phyloP scores from a whole-genome alignment of 2,329 filamentous ascomycete species.

The Paraconiothyrium sp. region DNA sequence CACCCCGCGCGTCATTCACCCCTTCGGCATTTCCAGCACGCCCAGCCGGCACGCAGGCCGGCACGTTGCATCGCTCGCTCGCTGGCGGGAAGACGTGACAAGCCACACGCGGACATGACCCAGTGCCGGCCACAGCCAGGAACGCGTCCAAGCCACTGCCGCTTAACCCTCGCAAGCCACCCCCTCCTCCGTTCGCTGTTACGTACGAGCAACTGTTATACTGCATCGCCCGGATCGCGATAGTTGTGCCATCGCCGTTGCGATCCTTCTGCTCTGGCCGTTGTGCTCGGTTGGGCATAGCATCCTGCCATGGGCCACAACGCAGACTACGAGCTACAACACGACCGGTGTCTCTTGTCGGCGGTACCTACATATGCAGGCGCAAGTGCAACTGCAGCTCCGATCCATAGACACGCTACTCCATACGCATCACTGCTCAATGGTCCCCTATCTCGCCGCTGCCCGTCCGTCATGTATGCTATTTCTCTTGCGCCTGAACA shows the following conservation, averaged over 20 bases:
- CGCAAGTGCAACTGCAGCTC: not conserved
- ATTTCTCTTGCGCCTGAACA: conserved; percentile 1
- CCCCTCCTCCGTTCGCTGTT: conserved; percentile 20
- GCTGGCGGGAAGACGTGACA: not conserved
- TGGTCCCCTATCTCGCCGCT: not conserved
- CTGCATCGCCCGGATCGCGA: conserved; percentile 21
- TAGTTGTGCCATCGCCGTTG: not conserved
- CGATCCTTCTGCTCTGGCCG: conserved; percentile 17
- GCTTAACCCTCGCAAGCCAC: conserved; percentile 10
- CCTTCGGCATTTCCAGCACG: conserved; percentile 15
- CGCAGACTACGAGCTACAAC: not conserved
- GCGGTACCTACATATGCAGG: conserved; percentile 25
- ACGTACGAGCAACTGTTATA: conserved; percentile 30
- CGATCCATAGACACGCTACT: not conserved
- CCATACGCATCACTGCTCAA: not conserved
- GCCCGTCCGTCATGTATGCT: not conserved
- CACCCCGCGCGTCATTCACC: conserved; percentile 8
- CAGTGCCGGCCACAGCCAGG: conserved; percentile 7
- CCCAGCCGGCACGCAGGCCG: conserved; percentile 13
- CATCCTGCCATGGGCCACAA: conserved; percentile 21
- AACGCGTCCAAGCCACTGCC: conserved; percentile 8
- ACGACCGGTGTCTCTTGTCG: not conserved
- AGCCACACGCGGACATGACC: conserved; percentile 1
- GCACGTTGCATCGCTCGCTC: conserved; percentile 13
- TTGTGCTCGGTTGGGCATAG: conserved; percentile 19